Evolutionary conservation across 2,329 filamentous ascomycete genomes (phyloP), one percentile per base, ranked within the genome.

Genomic region (Tolypocladium endophyticum): DNA sequence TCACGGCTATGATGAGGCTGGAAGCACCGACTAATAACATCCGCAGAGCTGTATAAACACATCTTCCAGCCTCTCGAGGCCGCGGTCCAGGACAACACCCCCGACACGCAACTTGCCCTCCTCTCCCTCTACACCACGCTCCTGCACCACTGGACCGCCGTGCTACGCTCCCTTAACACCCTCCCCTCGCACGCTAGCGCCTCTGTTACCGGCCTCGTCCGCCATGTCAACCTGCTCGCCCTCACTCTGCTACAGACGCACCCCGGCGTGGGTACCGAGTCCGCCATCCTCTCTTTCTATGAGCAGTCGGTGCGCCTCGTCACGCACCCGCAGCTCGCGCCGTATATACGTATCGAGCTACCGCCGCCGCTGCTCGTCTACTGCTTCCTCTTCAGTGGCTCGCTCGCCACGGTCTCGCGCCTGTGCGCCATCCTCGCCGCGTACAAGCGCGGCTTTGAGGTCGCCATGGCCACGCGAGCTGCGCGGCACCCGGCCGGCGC

Each of bases 371-470:
- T 82, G 4, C 79, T 90, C 12, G 78, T 92, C 28, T 94, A 94
- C 73, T 80, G 80, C 12, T 77, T 94, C 45, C 78, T 86, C 63
- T 92, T 94, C 70, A 82, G 79, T 60, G 74, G 79, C 25, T 88
- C 85, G 2, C 76, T 86, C 18, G 80, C 81, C 23, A 82, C 82
- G 20, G 76, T 89, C 4, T 89, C 89, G 8, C 85, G 87, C 7
- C 80, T 91, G 39, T 90, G 86, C 69, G 79, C 80, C 56, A 79
- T 92, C 33, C 78, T 95, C 35, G 85, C 87, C 2, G 76, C 74
- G 52, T 93, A 92, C 76, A 94, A 94, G 71, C 79, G 79, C 30
- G 84, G 87, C 0, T 90, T 93, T 67, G 89, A 93, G 68, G 73
- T 76, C 33, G 84, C 86, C 60, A 83, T 83, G 75, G 65, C 75